Percentiles rank a stretch among this genome's conserved stretches.
Conservation (phyloP, 2,329 filamentous ascomycete genomes). For the Ophiostoma tasmaniense region DNA sequence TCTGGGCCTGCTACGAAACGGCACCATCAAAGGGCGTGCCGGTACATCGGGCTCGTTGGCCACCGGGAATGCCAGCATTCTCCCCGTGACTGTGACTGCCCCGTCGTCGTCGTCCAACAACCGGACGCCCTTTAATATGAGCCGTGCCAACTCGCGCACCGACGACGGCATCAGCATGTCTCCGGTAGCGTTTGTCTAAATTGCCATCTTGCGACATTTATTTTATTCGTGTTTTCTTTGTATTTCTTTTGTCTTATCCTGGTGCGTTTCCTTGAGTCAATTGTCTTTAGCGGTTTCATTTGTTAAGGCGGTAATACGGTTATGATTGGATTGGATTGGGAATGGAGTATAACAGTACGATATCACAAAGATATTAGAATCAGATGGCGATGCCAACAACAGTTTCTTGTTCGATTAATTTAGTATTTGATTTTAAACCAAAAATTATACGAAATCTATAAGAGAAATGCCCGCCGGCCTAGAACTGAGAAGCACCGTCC, state of each 20-base stretch:
- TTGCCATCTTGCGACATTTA: neutral
- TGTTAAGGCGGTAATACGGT: neutral
- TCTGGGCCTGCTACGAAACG: slow-evolving; percentile 34
- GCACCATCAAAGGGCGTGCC: slow-evolving; percentile 30
- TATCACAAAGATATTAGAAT: neutral
- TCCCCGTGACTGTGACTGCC: neutral
- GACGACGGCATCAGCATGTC: neutral
- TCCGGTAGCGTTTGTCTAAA: slow-evolving; percentile 10
- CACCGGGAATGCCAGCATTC: neutral
- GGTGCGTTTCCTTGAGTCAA: neutral
- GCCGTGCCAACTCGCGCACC: neutral
- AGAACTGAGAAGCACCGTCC: slow-evolving; percentile 31
- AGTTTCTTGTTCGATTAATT: neutral
- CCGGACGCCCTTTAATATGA: neutral
- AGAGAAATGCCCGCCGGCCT: slow-evolving; percentile 22
- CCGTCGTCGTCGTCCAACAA: neutral
- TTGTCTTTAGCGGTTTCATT: neutral
- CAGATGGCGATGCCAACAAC: neutral
- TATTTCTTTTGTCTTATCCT: neutral
- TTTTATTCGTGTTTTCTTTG: neutral
- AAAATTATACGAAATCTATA: slow-evolving; percentile 17
- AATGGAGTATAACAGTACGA: neutral
- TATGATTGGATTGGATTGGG: too few relatives aligned
- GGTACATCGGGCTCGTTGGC: neutral
- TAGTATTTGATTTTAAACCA: neutral